phyloP scores from a whole-genome alignment of 768 basidiomycete genomes.

The Naganishia friedmannii region DNA sequence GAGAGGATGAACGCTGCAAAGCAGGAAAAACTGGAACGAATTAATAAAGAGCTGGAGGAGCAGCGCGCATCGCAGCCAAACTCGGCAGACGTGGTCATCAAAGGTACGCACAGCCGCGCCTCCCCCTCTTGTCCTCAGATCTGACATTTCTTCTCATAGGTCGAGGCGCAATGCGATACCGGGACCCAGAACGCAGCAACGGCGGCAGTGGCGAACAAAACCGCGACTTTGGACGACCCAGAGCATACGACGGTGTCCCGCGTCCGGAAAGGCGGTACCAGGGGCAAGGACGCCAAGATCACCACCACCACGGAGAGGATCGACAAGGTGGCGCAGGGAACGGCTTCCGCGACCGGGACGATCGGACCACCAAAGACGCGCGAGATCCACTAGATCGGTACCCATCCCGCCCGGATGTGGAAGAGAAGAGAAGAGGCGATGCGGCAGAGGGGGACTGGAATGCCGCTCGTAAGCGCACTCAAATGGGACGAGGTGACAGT shows the following conservation, averaged over 20 bases:
- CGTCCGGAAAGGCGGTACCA: slow-evolving; percentile 14
- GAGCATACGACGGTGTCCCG: slow-evolving; percentile 16
- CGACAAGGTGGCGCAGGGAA: not conserved
- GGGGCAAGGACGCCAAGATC: not conserved
- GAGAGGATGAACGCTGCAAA: slow-evolving; percentile 41
- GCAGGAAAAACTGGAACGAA: slow-evolving; percentile 36
- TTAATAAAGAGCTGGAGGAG: slow-evolving; percentile 38
- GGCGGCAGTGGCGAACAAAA: not conserved
- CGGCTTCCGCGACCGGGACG: not conserved
- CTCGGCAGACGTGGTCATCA: slow-evolving; percentile 46
- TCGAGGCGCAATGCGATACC: slow-evolving; percentile 49
- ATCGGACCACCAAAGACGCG: slow-evolving; percentile 3
- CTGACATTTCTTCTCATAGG: slow-evolving; percentile 33
- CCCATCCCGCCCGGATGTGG: slow-evolving; percentile 8
- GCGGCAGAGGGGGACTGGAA: slow-evolving; percentile 24
- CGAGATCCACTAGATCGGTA: not conserved
- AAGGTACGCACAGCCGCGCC: slow-evolving; percentile 41
- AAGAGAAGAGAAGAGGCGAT: slow-evolving; percentile 12
- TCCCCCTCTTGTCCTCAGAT: not conserved
- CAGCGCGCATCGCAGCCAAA: slow-evolving; percentile 32
- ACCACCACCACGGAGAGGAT: not conserved
- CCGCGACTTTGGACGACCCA: slow-evolving; percentile 5
- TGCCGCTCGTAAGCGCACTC: slow-evolving; percentile 21
- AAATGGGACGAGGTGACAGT: slow-evolving; percentile 23
- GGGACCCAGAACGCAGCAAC: slow-evolving; percentile 42